phyloP scores from a whole-genome alignment of 768 basidiomycete genomes.

The Agrocybe chaxingu region DNA sequence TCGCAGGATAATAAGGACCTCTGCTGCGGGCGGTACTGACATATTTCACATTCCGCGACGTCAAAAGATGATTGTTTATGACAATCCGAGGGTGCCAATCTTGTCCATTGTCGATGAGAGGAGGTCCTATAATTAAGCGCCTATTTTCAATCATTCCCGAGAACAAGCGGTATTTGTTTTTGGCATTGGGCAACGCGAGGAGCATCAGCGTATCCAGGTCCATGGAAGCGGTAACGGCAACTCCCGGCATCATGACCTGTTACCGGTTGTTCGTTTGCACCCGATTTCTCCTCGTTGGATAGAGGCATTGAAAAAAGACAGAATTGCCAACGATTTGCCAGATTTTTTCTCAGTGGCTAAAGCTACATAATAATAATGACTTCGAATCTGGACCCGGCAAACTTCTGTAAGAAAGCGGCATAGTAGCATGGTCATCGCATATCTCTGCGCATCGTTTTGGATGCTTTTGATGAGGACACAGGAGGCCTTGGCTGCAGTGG shows the following conservation, averaged over 20 bases:
- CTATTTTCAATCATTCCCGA: neutral
- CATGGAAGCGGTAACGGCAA: conserved; percentile 13
- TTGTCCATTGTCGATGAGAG: neutral
- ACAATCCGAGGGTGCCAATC: neutral
- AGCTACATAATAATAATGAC: no score
- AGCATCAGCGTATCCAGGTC: conserved; percentile 6
- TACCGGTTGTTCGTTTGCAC: neutral
- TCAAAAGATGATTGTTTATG: neutral
- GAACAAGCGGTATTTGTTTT: neutral
- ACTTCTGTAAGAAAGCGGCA: no score
- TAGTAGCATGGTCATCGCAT: no score
- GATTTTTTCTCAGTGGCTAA: no score
- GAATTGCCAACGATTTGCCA: neutral
- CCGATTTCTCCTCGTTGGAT: neutral
- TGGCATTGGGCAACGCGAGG: neutral
- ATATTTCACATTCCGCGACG: neutral
- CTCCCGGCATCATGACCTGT: neutral
- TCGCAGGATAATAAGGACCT: no score
- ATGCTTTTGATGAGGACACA: no score
- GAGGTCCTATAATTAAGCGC: neutral
- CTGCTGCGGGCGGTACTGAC: neutral
- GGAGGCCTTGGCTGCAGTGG: no score
- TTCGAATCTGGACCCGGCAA: no score
- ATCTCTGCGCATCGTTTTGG: no score
- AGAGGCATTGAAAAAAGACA: no score